Conservation (phyloP, 2,329 filamentous ascomycete genomes). For the Lecanicillium sp. region DNA sequence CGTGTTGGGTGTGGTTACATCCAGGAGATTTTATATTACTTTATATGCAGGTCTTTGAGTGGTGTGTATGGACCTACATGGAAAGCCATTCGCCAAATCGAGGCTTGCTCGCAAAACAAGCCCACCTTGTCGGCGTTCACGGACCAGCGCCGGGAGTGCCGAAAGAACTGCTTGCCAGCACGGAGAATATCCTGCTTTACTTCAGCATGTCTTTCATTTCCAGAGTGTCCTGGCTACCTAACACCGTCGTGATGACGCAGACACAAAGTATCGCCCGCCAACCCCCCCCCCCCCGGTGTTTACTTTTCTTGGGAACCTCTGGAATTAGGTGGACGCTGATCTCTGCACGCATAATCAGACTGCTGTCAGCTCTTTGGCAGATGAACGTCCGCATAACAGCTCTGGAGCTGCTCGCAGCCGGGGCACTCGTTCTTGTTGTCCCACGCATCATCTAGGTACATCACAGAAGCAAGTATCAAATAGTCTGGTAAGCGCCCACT, state of each 20-base stretch:
- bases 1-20: too few species aligned
- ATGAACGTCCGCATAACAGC: too few species aligned
- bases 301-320: neutral
- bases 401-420: too few species aligned
- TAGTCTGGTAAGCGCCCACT: conserved; percentile 5
- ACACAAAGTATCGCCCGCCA: neutral
- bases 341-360: too few species aligned
- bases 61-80: too few species aligned
- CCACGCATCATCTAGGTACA: too few species aligned
- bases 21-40: neutral
- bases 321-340: too few species aligned
- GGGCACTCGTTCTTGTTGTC: too few species aligned
- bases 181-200: neutral
- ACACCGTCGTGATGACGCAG: neutral
- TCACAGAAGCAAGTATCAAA: conserved; percentile 9
- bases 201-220: neutral
- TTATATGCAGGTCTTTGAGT: neutral
- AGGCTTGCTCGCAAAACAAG: neutral
- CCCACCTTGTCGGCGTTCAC: neutral
- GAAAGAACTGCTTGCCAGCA: too few species aligned
- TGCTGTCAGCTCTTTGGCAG: too few species aligned
- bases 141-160: too few species aligned
- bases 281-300: neutral
- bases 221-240: neutral
- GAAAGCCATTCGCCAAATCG: too few species aligned